These are phyloP conservation scores for Flaveria ramosissima DNA, from an alignment of 129 eudicot species.

Conservation along the genomic window DNA sequence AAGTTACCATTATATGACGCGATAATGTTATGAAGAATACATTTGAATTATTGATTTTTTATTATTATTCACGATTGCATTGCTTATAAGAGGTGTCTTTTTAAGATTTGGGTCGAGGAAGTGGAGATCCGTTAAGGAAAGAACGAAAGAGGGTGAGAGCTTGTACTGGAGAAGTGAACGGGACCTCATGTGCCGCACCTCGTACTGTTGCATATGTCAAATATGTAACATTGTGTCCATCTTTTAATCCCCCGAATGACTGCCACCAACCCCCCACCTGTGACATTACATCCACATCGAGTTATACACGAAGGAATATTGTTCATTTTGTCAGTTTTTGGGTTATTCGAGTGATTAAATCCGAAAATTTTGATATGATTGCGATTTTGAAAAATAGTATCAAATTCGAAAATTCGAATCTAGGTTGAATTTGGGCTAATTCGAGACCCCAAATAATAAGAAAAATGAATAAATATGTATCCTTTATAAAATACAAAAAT, in stretches of 20 bases:
- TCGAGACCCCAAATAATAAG: no score
- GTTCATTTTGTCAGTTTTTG: neutral
- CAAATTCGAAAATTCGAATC: no score
- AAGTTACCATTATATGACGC: no score
- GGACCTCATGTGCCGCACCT: conserved; percentile 43
- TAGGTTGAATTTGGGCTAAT: no score
- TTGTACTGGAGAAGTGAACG: conserved; percentile 36
- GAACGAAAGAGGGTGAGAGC: conserved; percentile 36
- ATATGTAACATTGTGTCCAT: conserved; percentile 34
- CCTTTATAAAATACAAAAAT: no score
- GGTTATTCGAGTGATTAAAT: no score
- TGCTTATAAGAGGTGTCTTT: neutral
- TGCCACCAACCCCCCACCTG: conserved; percentile 42
- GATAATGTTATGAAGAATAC: neutral
- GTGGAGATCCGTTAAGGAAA: conserved; percentile 36
- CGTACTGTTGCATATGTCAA: conserved; percentile 34
- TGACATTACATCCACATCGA: neutral
- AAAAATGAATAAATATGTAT: no score
- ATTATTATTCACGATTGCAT: neutral
- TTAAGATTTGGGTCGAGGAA: conserved; percentile 35
- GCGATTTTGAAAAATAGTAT: no score
- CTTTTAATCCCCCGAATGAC: conserved; percentile 35
- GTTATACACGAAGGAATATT: no score
- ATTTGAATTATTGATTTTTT: neutral
- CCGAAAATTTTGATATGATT: no score